A percentile compares a stretch with the other conserved stretches of the same genome.
These are phyloP conservation scores for Rubia yunnanensis DNA, from an alignment of 257 asterid species.

Conservation along the genomic window DNA sequence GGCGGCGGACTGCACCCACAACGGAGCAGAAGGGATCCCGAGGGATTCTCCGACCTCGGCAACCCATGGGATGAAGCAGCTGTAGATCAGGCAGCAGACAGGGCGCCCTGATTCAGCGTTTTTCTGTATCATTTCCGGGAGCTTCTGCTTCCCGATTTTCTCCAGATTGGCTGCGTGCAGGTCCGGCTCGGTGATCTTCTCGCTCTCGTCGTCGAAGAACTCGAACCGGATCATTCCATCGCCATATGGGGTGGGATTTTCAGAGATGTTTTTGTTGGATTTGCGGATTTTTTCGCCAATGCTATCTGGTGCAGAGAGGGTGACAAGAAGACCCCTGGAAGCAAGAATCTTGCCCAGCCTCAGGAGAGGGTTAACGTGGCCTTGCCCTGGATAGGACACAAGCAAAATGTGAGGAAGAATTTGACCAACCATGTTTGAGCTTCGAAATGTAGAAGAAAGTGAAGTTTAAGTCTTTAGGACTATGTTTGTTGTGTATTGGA, in stretches of 20 bases:
- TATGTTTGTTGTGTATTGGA: too few species aligned
- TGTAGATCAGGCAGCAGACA: not conserved
- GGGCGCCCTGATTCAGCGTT: not conserved
- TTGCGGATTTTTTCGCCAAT: not conserved
- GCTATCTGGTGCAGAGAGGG: not conserved
- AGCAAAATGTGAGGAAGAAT: not conserved
- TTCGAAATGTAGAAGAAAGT: not conserved
- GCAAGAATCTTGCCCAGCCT: not conserved
- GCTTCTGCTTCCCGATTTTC: not conserved
- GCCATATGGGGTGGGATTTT: not conserved
- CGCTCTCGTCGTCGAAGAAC: not conserved
- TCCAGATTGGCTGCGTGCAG: not conserved
- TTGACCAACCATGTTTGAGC: not conserved
- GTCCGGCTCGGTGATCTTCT: not conserved
- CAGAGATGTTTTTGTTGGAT: not conserved
- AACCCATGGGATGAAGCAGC: not conserved
- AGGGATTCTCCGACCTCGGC: slow-evolving; percentile 1
- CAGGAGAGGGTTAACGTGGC: not conserved
- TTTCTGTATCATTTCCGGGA: not conserved
- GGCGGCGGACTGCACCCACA: not conserved
- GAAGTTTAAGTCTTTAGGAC: not conserved
- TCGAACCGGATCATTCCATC: not conserved
- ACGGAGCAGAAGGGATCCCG: not conserved
- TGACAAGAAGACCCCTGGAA: not conserved
- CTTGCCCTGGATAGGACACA: not conserved